These are phyloP conservation scores for Penicillium atrosanguineum DNA, from an alignment of 495 filamentous ascomycete genomes.

Conservation along the genomic window DNA sequence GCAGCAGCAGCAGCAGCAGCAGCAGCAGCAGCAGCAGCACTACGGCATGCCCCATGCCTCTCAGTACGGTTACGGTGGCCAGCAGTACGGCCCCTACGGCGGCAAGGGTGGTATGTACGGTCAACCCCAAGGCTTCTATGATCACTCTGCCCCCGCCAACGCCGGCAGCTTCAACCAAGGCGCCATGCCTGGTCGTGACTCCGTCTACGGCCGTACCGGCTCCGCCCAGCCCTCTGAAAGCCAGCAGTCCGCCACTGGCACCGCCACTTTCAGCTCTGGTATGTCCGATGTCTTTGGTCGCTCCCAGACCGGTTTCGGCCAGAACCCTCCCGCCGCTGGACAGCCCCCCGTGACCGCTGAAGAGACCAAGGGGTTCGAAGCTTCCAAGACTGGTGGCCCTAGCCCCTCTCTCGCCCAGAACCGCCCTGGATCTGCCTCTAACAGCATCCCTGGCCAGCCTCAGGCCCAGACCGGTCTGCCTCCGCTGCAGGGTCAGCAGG, in stretches of 20 bases:
- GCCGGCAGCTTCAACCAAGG: slow-evolving; percentile 66
- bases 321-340: slow-evolving; percentile 63
- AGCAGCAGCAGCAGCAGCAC: slow-evolving; percentile 15
- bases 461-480: slow-evolving; percentile 61
- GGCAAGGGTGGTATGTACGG: slow-evolving; percentile 77
- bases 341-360: slow-evolving; percentile 59
- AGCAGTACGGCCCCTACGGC: slow-evolving; percentile 69
- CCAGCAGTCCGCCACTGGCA: slow-evolving; percentile 57
- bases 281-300: slow-evolving; percentile 80
- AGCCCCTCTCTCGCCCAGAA: slow-evolving; percentile 79
- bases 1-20: background rate
- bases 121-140: slow-evolving; percentile 75
- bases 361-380: slow-evolving; percentile 77
- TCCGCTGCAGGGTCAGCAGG: slow-evolving; percentile 70
- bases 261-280: slow-evolving; percentile 62
- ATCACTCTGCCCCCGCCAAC: slow-evolving; percentile 75
- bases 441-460: slow-evolving; percentile 63
- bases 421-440: slow-evolving; percentile 82
- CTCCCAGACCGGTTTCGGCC: slow-evolving; percentile 63
- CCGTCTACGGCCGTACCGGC: slow-evolving; percentile 74
- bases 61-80: slow-evolving; percentile 65
- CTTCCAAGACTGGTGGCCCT: slow-evolving; percentile 72
- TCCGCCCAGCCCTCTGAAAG: slow-evolving; percentile 69
- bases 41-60: slow-evolving; percentile 52
- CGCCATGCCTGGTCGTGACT: slow-evolving; percentile 60